phyloP scores from a whole-genome alignment of 2,329 filamentous ascomycete species.

The Fusarium annulatum region DNA sequence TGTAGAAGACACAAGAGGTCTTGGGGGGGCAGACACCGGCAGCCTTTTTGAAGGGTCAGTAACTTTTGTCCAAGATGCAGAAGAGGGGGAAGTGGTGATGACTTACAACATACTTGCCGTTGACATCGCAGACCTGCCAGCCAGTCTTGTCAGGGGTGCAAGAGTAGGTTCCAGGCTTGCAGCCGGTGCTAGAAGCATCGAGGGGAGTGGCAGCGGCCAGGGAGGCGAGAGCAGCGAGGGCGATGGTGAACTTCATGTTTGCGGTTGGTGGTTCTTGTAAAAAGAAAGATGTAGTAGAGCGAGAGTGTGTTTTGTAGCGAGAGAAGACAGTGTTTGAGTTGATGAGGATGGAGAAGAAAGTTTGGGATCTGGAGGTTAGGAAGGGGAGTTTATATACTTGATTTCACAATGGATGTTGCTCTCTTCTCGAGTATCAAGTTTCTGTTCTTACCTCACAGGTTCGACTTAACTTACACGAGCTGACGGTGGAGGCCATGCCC shows the following conservation, averaged over 20 bases:
- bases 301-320: slow-evolving; percentile 21
- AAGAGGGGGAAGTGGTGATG: background rate
- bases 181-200: slow-evolving; percentile 26
- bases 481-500: slow-evolving; percentile 7
- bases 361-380: background rate
- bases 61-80: background rate
- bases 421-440: background rate
- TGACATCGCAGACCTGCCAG: slow-evolving; percentile 51
- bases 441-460: slow-evolving; percentile 17
- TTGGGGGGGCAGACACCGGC: slow-evolving; percentile 51
- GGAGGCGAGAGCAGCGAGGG: slow-evolving; percentile 39
- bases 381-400: slow-evolving; percentile 25
- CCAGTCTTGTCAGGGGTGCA: slow-evolving; percentile 45
- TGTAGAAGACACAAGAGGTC: slow-evolving; percentile 52
- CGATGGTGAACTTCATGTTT: slow-evolving; percentile 48
- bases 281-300: slow-evolving; percentile 1
- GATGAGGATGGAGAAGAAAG: slow-evolving; percentile 25
- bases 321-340: slow-evolving; percentile 14
- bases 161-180: slow-evolving; percentile 51
- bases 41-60: slow-evolving; percentile 34
- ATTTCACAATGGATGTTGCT: too few relatives aligned
- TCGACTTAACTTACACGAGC: slow-evolving; percentile 19
- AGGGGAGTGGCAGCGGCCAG: slow-evolving; percentile 33
- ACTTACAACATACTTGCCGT: slow-evolving; percentile 50
- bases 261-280: background rate